Conservation (phyloP, 2,329 filamentous ascomycete species). For the Aspergillus sergii region DNA sequence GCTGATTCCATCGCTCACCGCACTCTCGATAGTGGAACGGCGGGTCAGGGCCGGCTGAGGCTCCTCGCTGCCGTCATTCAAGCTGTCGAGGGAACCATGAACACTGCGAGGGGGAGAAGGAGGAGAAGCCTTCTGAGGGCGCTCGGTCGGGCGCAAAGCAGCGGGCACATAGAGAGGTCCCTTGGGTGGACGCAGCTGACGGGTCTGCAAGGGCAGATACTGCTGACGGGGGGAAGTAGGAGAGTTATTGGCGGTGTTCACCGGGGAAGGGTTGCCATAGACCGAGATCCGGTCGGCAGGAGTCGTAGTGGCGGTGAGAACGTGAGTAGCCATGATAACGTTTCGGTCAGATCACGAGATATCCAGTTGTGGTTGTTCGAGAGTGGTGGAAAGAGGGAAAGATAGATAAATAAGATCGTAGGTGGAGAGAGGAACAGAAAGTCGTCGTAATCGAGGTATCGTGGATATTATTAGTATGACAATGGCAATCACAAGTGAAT, state of each 20-base stretch:
- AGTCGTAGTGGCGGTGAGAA: conserved; percentile 31
- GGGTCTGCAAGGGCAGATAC: conserved; percentile 48
- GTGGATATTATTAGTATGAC: neutral
- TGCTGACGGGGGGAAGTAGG: conserved; percentile 53
- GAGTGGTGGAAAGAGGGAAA: neutral
- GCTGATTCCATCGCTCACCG: conserved; percentile 43
- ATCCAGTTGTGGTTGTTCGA: neutral
- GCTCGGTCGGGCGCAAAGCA: conserved; percentile 62
- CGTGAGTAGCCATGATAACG: conserved; percentile 35
- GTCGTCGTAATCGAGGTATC: neutral
- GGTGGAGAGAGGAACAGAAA: neutral
- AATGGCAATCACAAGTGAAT: neutral
- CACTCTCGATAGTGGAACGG: conserved; percentile 44
- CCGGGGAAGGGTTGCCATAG: conserved; percentile 47
- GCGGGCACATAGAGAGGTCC: conserved; percentile 66
- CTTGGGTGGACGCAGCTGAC: conserved; percentile 62
- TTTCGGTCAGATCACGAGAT: neutral
- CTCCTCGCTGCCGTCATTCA: conserved; percentile 38
- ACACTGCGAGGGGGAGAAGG: conserved; percentile 56
- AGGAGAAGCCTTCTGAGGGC: conserved; percentile 48
- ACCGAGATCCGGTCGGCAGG: conserved; percentile 37
- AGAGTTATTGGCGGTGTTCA: conserved; percentile 55
- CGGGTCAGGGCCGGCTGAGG: conserved; percentile 37
- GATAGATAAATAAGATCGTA: neutral
- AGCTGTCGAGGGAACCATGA: conserved; percentile 56